Evolutionary conservation across 805 yeast species (phyloP).

Genomic region (Ogataea pini): DNA sequence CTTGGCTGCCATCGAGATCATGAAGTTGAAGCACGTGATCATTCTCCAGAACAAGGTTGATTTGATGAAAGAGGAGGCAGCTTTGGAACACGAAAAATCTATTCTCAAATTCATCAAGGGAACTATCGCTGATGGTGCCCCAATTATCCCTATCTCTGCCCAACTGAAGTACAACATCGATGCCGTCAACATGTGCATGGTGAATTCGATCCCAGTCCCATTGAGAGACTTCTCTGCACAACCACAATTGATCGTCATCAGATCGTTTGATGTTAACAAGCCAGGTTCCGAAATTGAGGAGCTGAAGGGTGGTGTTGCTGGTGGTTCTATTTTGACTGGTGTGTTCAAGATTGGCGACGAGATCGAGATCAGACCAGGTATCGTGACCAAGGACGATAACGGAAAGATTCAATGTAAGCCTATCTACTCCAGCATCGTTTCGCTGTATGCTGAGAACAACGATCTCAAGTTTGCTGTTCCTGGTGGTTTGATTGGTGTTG

Average conservation of each 20-base stretch:
- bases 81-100: conserved; percentile 92
- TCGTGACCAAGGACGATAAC: conserved; percentile 89
- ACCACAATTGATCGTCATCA: conserved; percentile 93
- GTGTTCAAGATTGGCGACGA: conserved; percentile 97
- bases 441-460: conserved; percentile 95
- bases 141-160: conserved; percentile 97
- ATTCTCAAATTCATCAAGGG: conserved; percentile 92
- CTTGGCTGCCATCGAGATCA: conserved; percentile 98
- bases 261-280: conserved; percentile 98
- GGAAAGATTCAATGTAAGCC: conserved; percentile 93
- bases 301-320: conserved; percentile 99
- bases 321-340: conserved; percentile 97
- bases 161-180: conserved; percentile 98
- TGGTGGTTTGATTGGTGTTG: conserved; percentile 99
- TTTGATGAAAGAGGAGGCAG: conserved; percentile 96
- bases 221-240: conserved; percentile 90
- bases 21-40: conserved; percentile 96
- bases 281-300: conserved; percentile 98
- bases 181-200: conserved; percentile 96
- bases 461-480: conserved; percentile 99
- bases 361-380: conserved; percentile 98
- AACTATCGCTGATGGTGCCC: conserved; percentile 98
- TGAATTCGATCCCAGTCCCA: conserved; percentile 94
- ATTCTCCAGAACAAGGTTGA: conserved; percentile 98
- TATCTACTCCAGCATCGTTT: conserved; percentile 88